These are phyloP conservation scores for Coix lacrymajobi DNA, from an alignment of 176 grass and related monocot species.

Conservation along the genomic window DNA sequence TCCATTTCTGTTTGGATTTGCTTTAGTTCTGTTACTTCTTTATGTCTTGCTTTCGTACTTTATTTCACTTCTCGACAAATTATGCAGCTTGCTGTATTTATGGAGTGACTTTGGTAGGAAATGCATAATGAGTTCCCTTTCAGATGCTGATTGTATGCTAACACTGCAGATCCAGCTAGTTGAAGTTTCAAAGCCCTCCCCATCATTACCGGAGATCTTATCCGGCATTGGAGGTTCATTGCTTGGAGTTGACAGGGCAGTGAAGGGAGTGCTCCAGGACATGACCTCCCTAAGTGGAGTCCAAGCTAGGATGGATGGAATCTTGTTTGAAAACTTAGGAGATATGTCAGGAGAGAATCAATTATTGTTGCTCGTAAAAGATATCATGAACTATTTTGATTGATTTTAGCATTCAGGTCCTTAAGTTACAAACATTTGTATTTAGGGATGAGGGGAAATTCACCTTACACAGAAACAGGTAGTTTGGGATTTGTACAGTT, in stretches of 20 bases:
- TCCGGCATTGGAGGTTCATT: conserved; percentile 53
- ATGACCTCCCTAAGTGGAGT: conserved; percentile 45
- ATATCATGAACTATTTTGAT: conserved; percentile 50
- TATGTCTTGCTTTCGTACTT: background rate
- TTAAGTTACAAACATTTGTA: conserved; percentile 6
- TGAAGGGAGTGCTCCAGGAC: conserved; percentile 66
- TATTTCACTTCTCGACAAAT: background rate
- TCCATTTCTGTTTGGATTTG: conserved; percentile 6
- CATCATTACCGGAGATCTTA: conserved; percentile 52
- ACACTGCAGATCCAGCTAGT: conserved; percentile 75
- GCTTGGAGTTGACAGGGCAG: conserved; percentile 60
- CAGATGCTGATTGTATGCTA: conserved; percentile 25
- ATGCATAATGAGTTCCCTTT: conserved; percentile 24
- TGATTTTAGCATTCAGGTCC: conserved; percentile 21
- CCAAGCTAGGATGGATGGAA: conserved; percentile 86
- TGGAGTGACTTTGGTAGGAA: background rate
- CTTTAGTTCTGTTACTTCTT: background rate
- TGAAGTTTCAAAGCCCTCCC: conserved; percentile 70
- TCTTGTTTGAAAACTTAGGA: conserved; percentile 64
- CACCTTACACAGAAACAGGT: conserved; percentile 18
- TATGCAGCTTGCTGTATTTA: conserved; percentile 13
- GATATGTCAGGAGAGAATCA: conserved; percentile 49
- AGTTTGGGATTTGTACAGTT: conserved; percentile 13
- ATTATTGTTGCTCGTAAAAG: conserved; percentile 62
- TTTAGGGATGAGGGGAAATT: background rate